phyloP scores from a whole-genome alignment of 139 green algal species.

The Raphidocelis subcapitata region DNA sequence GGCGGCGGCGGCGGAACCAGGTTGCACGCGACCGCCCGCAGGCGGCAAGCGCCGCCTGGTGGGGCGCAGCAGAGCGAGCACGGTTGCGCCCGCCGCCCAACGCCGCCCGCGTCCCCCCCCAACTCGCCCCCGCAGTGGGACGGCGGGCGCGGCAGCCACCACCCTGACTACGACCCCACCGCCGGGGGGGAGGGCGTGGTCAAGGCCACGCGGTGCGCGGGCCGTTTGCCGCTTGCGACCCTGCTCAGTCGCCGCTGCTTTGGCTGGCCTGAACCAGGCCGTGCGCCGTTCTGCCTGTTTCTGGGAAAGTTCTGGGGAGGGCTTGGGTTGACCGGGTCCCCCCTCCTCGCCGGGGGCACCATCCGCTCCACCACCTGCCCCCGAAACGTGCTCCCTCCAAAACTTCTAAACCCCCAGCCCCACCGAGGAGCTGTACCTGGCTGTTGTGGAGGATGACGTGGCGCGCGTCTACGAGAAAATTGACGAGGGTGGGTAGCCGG shows the following conservation, averaged over 20 bases:
- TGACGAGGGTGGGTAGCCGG: constrained; percentile 32
- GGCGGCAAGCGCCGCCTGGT: no score
- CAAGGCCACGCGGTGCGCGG: constrained; percentile 22
- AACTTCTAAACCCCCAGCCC: constrained; percentile 57
- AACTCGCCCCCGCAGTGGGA: constrained; percentile 88
- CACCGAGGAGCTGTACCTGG: constrained; percentile 92
- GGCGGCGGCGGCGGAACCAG: no score
- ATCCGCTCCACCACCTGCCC: no score
- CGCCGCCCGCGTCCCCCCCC: constrained; percentile 25
- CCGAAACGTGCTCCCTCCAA: not conserved
- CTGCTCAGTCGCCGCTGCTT: not conserved
- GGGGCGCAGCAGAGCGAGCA: no score
- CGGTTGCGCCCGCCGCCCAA: not conserved
- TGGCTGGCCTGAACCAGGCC: not conserved
- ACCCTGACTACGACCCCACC: constrained; percentile 83
- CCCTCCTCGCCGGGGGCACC: no score
- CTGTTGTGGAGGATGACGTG: constrained; percentile 84
- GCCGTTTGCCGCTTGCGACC: not conserved
- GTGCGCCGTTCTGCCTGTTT: no score
- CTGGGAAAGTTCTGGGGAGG: no score
- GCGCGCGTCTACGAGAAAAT: constrained; percentile 87
- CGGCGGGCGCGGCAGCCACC: constrained; percentile 75
- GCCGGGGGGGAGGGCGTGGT: constrained; percentile 24
- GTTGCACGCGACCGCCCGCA: no score
- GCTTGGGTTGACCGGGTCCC: no score